Conservation (phyloP, 352 stramenopile genomes). For the Phytophthora syringae region DNA sequence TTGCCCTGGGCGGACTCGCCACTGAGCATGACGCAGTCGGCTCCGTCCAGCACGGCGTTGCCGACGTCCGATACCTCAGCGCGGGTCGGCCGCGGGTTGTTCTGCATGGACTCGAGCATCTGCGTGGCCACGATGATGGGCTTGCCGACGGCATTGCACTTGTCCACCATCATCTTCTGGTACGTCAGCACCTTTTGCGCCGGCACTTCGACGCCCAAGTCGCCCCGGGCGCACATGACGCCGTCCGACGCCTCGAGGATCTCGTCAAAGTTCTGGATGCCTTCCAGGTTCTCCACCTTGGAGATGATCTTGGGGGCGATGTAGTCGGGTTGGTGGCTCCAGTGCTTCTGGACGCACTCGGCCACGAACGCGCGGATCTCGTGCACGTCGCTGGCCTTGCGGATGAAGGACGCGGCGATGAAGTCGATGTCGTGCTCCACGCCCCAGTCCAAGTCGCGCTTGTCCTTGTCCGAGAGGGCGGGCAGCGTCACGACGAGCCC, state of each 20-base stretch:
- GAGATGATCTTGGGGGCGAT: constrained; percentile 96
- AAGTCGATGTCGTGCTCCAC: constrained; percentile 97
- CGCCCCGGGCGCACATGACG: constrained; percentile 95
- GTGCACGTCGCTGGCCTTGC: constrained; percentile 95
- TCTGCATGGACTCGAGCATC: constrained; percentile 91
- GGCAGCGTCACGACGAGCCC: constrained; percentile 94
- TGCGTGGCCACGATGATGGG: constrained; percentile 90
- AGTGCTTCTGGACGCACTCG: constrained; percentile 75
- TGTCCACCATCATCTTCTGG: constrained; percentile 90
- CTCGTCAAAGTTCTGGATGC: constrained; percentile 94
- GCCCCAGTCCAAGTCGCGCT: constrained; percentile 94
- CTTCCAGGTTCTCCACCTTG: constrained; percentile 97
- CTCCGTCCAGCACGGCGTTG: constrained; percentile 87
- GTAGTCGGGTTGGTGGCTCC: constrained; percentile 56
- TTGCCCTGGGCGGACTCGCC: constrained; percentile 87
- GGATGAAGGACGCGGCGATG: constrained; percentile 98
- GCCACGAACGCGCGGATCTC: constrained; percentile 93
- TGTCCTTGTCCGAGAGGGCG: constrained; percentile 98
- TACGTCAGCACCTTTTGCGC: constrained; percentile 89
- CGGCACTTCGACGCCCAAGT: constrained; percentile 92
- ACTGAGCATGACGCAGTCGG: constrained; percentile 90
- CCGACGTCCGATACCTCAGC: constrained; percentile 90
- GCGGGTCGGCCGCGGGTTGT: constrained; percentile 87
- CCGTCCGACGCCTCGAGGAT: constrained; percentile 95
- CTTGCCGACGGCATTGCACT: constrained; percentile 87